Evolutionary conservation across 2,329 filamentous ascomycete genomes (phyloP).

Genomic region (Venturia carpophila): DNA sequence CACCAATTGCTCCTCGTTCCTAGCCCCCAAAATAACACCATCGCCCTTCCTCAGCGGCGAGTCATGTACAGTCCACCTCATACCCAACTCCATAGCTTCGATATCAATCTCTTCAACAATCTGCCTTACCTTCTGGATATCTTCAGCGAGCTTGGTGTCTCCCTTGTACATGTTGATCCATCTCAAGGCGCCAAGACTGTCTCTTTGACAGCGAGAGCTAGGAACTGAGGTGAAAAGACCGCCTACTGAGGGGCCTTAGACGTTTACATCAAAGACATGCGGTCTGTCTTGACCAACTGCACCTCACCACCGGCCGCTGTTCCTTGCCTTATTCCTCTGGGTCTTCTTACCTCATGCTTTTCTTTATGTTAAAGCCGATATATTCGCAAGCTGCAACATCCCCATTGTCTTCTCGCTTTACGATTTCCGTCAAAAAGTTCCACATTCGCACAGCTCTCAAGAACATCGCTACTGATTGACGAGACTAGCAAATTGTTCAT

Average conservation of each 20-base stretch:
- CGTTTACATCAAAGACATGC: background rate
- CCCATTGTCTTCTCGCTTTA: no score
- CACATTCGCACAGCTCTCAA: no score
- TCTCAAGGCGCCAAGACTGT: background rate
- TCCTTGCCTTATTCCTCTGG: no score
- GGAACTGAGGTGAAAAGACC: constrained; percentile 29
- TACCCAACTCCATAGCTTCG: constrained; percentile 34
- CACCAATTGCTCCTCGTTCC: constrained; percentile 26
- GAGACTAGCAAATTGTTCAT: no score
- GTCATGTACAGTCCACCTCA: constrained; percentile 37
- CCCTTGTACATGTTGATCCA: constrained; percentile 5
- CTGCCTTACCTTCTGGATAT: background rate
- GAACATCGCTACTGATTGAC: no score
- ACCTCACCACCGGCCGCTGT: no score
- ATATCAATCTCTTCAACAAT: constrained; percentile 35
- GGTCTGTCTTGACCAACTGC: no score
- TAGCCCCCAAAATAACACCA: constrained; percentile 36
- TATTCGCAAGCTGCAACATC: no score
- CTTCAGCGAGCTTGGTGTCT: background rate
- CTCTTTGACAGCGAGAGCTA: constrained; percentile 25
- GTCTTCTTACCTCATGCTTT: no score
- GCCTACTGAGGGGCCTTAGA: constrained; percentile 26
- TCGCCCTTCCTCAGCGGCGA: constrained; percentile 32
- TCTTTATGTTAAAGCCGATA: no score
- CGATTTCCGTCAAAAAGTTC: no score